Evolutionary conservation across 2,329 filamentous ascomycete genomes (phyloP), one percentile per base, ranked within the genome.

Genomic region (Arthrobotrys pseudoclavata): DNA sequence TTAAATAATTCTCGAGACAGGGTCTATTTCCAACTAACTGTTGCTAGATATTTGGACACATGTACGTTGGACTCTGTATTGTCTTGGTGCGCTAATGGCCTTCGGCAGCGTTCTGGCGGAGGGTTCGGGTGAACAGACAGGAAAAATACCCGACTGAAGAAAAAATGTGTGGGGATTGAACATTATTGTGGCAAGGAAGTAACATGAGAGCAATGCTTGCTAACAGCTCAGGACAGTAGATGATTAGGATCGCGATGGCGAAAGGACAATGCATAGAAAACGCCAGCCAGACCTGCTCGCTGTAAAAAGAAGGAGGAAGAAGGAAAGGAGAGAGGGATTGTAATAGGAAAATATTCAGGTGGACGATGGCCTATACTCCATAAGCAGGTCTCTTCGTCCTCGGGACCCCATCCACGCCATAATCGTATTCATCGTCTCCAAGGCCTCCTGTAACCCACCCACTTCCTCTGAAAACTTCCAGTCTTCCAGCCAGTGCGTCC

Each of bases 391-490:
- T 60, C 67, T 63, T 77, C 53, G 26, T 53, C 34, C 74, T 53
- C 9, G 67, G 67, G 1, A 60, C 47, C 0, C 45, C 31, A n/a
- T 77, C 74, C 9, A 77, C 74, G 7, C 74, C 74, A 15, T 62
- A 77, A 12, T 57, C 20, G 18, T 67, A 40, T 31, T 77, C 74
- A 1, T 68, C 52, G 0, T 67, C 31, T 5, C 61, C 74, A 12
- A 67, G 67, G 1, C 67, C 67, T 15, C 74, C 74, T 47, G 15
- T 40, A n/a, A 71, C 62, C 74, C 74, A 77, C 9, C 57, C 60
- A 26, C 74, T 77, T 5, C 74, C 74, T 40, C 12, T 48, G 24
- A 71, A 62, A 2, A 79, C 70, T 37, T 79, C 77, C 29, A 80
- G 40, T 47, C 79, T 52, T n/a, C 79, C 75, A 4, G 79, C 79